Percentiles rank a stretch among this genome's conserved stretches.
Evolutionary conservation across 1,139 yeast species (phyloP).

Genomic region (Magnusiomyces ingens): DNA sequence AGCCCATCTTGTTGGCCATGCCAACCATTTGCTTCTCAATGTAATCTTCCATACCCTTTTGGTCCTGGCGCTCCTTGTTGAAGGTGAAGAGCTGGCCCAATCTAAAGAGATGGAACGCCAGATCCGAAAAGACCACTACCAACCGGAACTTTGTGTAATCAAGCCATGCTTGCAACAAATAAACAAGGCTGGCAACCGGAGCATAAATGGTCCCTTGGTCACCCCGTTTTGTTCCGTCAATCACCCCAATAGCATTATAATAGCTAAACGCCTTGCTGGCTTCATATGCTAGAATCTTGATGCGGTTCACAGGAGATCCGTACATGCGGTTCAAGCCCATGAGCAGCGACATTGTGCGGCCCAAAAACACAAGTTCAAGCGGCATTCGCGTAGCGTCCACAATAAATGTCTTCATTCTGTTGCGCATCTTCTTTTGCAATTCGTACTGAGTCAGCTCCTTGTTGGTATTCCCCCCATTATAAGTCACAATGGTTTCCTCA

Average conservation of each 20-base stretch:
- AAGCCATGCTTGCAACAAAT: conserved; percentile 1
- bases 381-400: conserved; percentile 63
- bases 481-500: conserved; percentile 1
- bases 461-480: background rate
- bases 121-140: conserved; percentile 10
- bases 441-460: conserved; percentile 32
- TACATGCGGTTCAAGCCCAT: conserved; percentile 60
- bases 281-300: conserved; percentile 53
- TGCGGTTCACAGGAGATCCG: conserved; percentile 69
- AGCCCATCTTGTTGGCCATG: conserved; percentile 11
- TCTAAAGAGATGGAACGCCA: conserved; percentile 10
- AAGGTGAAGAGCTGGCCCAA: conserved; percentile 13
- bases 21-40: conserved; percentile 13
- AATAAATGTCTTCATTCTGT: conserved; percentile 44
- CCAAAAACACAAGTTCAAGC: conserved; percentile 54
- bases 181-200: conserved; percentile 1
- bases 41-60: conserved; percentile 15
- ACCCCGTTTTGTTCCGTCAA: conserved; percentile 2
- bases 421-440: conserved; percentile 35
- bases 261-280: conserved; percentile 35
- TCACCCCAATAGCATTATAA: conserved; percentile 3
- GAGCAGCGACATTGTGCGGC: conserved; percentile 67
- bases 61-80: background rate
- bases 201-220: conserved; percentile 18
- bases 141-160: conserved; percentile 11